Evolutionary conservation across 208 protist genomes (phyloP), one percentile per base, ranked within the genome.

Genomic region (Naegleria gruberi): DNA sequence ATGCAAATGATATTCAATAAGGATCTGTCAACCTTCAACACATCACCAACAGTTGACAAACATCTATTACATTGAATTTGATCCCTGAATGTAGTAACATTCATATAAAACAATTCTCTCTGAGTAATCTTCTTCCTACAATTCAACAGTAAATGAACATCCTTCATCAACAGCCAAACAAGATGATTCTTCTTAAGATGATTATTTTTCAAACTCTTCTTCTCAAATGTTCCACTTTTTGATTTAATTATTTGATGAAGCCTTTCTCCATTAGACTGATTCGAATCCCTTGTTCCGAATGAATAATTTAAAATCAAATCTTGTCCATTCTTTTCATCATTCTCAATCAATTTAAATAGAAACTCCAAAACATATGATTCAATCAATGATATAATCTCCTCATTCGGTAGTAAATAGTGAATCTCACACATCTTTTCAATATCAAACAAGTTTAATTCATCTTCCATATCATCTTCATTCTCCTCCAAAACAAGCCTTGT

Each of bases 91-190:
- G 30, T 7, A 7, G n/a, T 37, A 5, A 77, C 65, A 37, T 77
- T 77, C 65, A 77, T 77, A 77, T 77, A 77, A 37, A 77, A 77
- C 30, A 77, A 77, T n/a, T 77, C 65, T 77, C 65, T 77, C 34
- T 77, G 65, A 7, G 65, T 77, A n/a, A 77, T 77, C 30, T 77
- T 77, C 10, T 37, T 77, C 8, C 30, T 6, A 37, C 12, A 6
- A 19, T 37, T 19, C 34, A 37, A 0, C 30, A 77, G 65, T n/a
- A 37, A 12, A 77, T 37, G 34, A 77, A 77, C 26, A 8, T 77
- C n/a, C 6, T 8, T 37, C 30, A 77, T 37, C 30, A 77, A 77
- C 30, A 37, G 12, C 65, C 65, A 77, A 77, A 77, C n/a, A 2
- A 77, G 34, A n/a, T 77, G 30, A n/a, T n/a, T 77, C 34, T 77